Evolutionary conservation across 495 filamentous ascomycete genomes (phyloP).

Genomic region (Chaetomium fimeti): DNA sequence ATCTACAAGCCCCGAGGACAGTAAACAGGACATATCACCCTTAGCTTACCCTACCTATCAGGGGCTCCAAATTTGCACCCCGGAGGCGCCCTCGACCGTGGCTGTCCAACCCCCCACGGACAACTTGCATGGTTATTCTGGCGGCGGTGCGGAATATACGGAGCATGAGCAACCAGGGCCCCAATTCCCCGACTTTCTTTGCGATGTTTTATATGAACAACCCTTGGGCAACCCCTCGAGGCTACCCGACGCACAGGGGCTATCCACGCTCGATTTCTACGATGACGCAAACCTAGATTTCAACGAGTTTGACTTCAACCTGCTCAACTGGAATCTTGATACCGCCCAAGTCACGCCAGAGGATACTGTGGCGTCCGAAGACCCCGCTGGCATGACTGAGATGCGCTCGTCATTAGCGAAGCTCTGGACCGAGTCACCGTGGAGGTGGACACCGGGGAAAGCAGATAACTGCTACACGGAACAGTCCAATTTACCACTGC

Average conservation of each 20-base stretch:
- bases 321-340: slow-evolving; percentile 58
- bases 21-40: slow-evolving; percentile 2
- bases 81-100: slow-evolving; percentile 24
- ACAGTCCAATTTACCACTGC: slow-evolving; percentile 55
- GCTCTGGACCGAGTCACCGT: slow-evolving; percentile 50
- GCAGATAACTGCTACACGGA: slow-evolving; percentile 53
- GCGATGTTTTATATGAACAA: slow-evolving; percentile 39
- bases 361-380: slow-evolving; percentile 30
- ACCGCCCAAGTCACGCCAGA: slow-evolving; percentile 26
- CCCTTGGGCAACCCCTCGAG: slow-evolving; percentile 27
- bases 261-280: slow-evolving; percentile 48
- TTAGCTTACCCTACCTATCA: slow-evolving; percentile 21
- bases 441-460: slow-evolving; percentile 53
- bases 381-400: slow-evolving; percentile 23
- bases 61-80: slow-evolving; percentile 33
- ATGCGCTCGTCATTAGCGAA: slow-evolving; percentile 39
- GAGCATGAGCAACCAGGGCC: slow-evolving; percentile 29
- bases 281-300: slow-evolving; percentile 57
- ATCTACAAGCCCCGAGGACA: slow-evolving; percentile 11
- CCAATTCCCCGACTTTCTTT: slow-evolving; percentile 40
- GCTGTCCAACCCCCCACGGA: slow-evolving; percentile 23
- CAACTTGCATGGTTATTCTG: slow-evolving; percentile 25
- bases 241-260: slow-evolving; percentile 36
- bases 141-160: slow-evolving; percentile 13
- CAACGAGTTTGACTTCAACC: slow-evolving; percentile 59